phyloP scores from a whole-genome alignment of 1,139 yeast species.

The Protomyces gravidus region DNA sequence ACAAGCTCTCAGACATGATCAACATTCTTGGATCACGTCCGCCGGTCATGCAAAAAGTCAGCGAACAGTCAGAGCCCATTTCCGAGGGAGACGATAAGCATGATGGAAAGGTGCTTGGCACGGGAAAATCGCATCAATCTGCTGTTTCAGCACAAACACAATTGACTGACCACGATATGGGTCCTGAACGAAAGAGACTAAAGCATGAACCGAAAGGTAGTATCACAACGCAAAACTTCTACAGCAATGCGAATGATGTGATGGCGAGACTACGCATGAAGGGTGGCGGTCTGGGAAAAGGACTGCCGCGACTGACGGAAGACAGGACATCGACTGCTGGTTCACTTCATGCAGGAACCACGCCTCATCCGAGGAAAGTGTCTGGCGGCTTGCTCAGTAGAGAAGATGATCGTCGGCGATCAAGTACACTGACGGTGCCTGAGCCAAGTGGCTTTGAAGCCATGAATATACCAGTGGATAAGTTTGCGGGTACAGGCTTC shows the following conservation, averaged over 20 bases:
- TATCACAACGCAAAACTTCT: constrained; percentile 31
- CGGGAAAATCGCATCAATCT: constrained; percentile 12
- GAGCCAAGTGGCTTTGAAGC: constrained; percentile 22
- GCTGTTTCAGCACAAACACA: constrained; percentile 21
- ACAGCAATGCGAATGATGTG: constrained; percentile 29
- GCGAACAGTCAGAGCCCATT: background rate
- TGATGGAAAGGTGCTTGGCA: background rate
- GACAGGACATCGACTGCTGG: constrained; percentile 21
- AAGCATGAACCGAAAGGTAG: constrained; percentile 30
- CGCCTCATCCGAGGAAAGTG: constrained; percentile 2
- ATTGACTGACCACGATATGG: constrained; percentile 9
- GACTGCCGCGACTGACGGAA: constrained; percentile 25
- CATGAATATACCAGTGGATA: constrained; percentile 19
- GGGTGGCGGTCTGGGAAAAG: constrained; percentile 27
- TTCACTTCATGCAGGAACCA: background rate
- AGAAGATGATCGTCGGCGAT: constrained; percentile 16
- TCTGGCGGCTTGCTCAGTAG: background rate
- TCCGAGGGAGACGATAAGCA: background rate
- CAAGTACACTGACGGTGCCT: background rate
- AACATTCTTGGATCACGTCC: constrained; percentile 23
- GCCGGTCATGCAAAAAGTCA: constrained; percentile 2
- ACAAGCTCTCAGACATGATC: constrained; percentile 23
- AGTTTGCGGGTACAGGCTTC: constrained; percentile 7
- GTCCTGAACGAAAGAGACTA: constrained; percentile 17
- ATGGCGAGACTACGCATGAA: constrained; percentile 30